Evolutionary conservation across 768 basidiomycete species (phyloP), one percentile per base, ranked within the genome.

Genomic region (Psilocybe tampanensis): DNA sequence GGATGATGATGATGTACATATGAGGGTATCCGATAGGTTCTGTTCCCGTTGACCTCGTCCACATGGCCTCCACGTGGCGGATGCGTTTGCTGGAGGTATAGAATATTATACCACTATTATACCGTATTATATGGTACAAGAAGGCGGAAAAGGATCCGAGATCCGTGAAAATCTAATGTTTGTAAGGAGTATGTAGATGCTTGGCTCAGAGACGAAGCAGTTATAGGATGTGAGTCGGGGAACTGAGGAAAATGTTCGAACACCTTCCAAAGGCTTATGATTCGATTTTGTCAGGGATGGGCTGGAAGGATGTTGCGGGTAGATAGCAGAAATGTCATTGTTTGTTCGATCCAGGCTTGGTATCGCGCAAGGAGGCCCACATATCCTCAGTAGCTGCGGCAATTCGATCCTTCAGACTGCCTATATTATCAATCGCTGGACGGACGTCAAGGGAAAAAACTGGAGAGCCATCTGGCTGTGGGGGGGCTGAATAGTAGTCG

Each of bases 401-500:
- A 49, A 96, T 83, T 44, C 95, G 79, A 65, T 90, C 83, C 68
- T 83, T 86, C 51, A 94, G 64, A 66, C 92, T 93, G 19, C 80
- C 81, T 29, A 94, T 77, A 65, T 81, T 90, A 73, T 98, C 97
- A 52, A 99, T 73, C 0, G 97, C 97, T 0, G 97, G 96, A 15
- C 96, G 86, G 9, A 98, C 96, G 69, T 99, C 97, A 23, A 99
- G 81, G 8, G 89, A 89, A 74, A 98, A 98, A 6, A 95, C 95
- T 17, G 97, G 97, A 44, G 90, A 91, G 8, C 96, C 96, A 62
- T 97, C 90, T 8, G 85, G 80, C 54, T 95, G 88, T 2, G 90
- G 85, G 1, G 95, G 93, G 0, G 94, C 94, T 45, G 92, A 91
- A 73, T 98, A 98, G 74, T 99, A 99, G 77, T 99, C 97, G 65